These are phyloP conservation scores for Ceratocystis cacaofunesta DNA, from an alignment of 2,329 filamentous ascomycete species.

Conservation along the genomic window DNA sequence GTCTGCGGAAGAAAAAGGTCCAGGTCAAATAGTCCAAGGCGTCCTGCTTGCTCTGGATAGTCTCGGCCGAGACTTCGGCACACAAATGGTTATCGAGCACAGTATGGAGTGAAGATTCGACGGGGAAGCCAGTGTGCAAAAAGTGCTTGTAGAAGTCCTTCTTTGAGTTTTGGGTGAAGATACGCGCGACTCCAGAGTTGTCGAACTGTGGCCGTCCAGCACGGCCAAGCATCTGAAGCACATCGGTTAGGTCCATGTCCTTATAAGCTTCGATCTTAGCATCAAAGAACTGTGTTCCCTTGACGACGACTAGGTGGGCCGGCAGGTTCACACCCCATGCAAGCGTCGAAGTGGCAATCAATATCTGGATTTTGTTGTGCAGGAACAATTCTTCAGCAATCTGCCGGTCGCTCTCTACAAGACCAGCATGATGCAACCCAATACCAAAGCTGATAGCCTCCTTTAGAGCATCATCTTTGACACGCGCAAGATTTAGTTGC, in stretches of 20 bases:
- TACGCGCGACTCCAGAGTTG: slow-evolving; percentile 84
- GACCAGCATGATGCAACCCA: slow-evolving; percentile 87
- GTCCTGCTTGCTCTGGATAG: slow-evolving; percentile 87
- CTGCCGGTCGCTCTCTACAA: slow-evolving; percentile 86
- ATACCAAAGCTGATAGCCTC: slow-evolving; percentile 97
- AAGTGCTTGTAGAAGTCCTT: slow-evolving; percentile 99
- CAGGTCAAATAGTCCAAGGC: slow-evolving; percentile 94
- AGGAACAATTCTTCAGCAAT: slow-evolving; percentile 88
- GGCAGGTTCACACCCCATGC: slow-evolving; percentile 98
- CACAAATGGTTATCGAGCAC: slow-evolving; percentile 94
- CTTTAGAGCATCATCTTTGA: slow-evolving; percentile 83
- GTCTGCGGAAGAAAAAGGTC: slow-evolving; percentile 96
- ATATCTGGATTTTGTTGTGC: slow-evolving; percentile 94
- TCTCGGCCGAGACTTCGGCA: slow-evolving; percentile 86
- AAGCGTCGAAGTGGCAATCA: slow-evolving; percentile 87
- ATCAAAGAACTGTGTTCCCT: slow-evolving; percentile 95
- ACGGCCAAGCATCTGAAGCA: slow-evolving; percentile 92
- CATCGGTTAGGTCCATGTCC: slow-evolving; percentile 97
- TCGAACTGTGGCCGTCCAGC: slow-evolving; percentile 95
- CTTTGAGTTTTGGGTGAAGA: slow-evolving; percentile 94
- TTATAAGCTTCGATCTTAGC: slow-evolving; percentile 95
- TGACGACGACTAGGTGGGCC: slow-evolving; percentile 91
- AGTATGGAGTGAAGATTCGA: slow-evolving; percentile 90
- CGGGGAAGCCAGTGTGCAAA: slow-evolving; percentile 90
- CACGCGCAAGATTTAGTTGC: slow-evolving; percentile 68